Evolutionary conservation across 441 rosid genomes (phyloP).

Genomic region (Gossypium gossypioides): DNA sequence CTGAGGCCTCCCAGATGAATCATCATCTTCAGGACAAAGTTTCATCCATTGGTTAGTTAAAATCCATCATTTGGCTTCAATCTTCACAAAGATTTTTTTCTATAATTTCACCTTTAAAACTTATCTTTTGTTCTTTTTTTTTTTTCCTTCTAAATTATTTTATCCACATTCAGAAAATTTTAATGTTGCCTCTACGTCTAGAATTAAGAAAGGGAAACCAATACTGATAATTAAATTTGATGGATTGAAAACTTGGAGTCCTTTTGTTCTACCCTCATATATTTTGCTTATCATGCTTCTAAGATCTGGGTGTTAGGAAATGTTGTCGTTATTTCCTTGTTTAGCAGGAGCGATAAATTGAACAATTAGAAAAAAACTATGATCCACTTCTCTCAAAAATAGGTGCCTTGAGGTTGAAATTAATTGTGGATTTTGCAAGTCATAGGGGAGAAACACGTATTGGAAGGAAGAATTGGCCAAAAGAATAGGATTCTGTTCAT

Average conservation of each 20-base stretch:
- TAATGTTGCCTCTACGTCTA: neutral
- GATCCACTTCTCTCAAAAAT: neutral
- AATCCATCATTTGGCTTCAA: neutral
- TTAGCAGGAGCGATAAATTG: neutral
- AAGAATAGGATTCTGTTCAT: neutral
- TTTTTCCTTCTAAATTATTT: neutral
- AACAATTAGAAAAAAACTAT: neutral
- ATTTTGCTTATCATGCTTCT: neutral
- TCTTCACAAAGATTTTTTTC: neutral
- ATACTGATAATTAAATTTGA: neutral
- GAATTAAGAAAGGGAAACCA: neutral
- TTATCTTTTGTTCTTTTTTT: neutral
- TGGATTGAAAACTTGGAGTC: neutral
- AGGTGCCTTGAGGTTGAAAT: neutral
- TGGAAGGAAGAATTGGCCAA: neutral
- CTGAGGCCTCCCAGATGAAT: constrained; percentile 33
- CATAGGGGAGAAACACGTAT: neutral
- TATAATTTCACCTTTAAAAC: neutral
- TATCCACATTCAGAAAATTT: neutral
- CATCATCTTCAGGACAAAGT: constrained; percentile 37
- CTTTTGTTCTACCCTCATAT: neutral
- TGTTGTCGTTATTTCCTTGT: neutral
- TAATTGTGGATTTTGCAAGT: neutral
- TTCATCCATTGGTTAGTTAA: constrained; percentile 65
- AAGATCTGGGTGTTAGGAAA: neutral